Evolutionary conservation across 148 eudicot genomes (phyloP), one percentile per base, ranked within the genome.

Genomic region (Cornus florida): DNA sequence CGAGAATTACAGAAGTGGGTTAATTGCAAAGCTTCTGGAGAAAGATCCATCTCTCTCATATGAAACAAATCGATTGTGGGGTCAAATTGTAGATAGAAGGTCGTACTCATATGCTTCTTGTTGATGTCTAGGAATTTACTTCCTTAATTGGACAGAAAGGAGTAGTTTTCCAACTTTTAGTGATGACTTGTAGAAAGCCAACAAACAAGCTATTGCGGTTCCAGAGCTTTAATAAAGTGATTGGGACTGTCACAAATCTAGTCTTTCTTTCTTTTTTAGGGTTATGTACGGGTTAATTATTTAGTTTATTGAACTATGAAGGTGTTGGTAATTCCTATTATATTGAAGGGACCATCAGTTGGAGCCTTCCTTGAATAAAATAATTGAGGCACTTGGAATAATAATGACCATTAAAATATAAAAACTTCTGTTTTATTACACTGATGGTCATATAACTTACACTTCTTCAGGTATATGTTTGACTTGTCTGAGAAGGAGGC

Each of bases 11-110:
- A 95, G 82, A 81, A 89, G 83, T 74, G 98, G 98, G 48, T 82
- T 95, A 75, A 81, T 88, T 66, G 92, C 93, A 33, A 93, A 85
- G 85, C 87, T 95, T 72, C 76, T 90, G 35, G 97, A 95, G 90
- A 95, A 93, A 77, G 98, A 95, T 79, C 94, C 98, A 35, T 93
- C 94, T 86, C 94, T 95, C 77, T 56, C 84, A 72, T 90, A 91
- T 76, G 97, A 95, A 82, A 88, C 98, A 24, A 87, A 90, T 82
- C 92, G 97, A 33, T 83, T 59, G 64, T 93, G 98, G 98, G 91
- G 84, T 78, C 98, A 95, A 86, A 92, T 95, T 62, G 82, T 84
- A 43, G 97, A 95, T 75, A 86, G 88, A 85, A 92, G 98, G 98
- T 92, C 86, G 48, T 41, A 10, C 32, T 64, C 17, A 41, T 53